These are phyloP conservation scores for Gillenia trifoliata DNA, from an alignment of 306 rosid genomes.

Conservation along the genomic window DNA sequence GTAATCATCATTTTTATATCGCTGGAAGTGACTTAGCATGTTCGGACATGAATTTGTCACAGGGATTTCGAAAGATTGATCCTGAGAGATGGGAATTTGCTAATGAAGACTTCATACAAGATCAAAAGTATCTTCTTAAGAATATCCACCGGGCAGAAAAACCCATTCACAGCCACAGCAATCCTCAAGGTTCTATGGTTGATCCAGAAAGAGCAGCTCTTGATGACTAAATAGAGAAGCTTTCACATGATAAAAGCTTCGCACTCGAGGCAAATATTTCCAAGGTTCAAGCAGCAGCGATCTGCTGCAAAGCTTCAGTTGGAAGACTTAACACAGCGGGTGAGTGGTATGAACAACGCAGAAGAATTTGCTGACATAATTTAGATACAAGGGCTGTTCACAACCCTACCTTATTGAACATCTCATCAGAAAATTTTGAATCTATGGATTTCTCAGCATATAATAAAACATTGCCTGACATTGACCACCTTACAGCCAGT, in stretches of 20 bases:
- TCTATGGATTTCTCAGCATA: constrained; percentile 72
- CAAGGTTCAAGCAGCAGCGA: constrained; percentile 48
- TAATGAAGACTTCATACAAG: constrained; percentile 89
- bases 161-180: constrained; percentile 97
- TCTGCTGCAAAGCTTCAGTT: constrained; percentile 54
- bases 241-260: constrained; percentile 57
- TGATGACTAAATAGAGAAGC: constrained; percentile 83
- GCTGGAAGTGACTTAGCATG: background rate
- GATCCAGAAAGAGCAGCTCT: constrained; percentile 86
- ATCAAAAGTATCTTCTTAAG: constrained; percentile 87
- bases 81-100: constrained; percentile 94
- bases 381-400: constrained; percentile 71
- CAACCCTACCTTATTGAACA: constrained; percentile 59
- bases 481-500: constrained; percentile 41
- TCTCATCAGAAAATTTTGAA: constrained; percentile 64
- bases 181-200: constrained; percentile 67
- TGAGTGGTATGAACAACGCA: constrained; percentile 68
- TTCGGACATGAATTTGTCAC: constrained; percentile 21
- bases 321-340: constrained; percentile 51
- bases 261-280: constrained; percentile 61
- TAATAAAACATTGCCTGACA: constrained; percentile 79
- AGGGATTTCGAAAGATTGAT: constrained; percentile 93
- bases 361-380: constrained; percentile 39
- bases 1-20: background rate
- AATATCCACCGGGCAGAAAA: constrained; percentile 93